Conservation (phyloP, 2,329 filamentous ascomycete genomes). For the Anthostomella pinea region DNA sequence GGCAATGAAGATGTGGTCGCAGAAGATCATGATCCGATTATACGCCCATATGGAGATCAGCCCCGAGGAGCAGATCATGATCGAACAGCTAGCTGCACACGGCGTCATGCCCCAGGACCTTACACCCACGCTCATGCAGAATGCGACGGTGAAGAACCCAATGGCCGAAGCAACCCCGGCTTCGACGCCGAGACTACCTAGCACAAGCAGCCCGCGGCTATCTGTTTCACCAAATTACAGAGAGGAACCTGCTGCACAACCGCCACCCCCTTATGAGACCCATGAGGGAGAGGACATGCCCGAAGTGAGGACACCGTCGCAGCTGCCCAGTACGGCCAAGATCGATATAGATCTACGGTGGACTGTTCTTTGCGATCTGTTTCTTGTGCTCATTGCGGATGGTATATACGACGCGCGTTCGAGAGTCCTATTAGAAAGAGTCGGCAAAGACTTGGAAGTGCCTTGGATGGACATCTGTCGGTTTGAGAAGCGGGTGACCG, state of each 20-base stretch:
- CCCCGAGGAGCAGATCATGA: conserved; percentile 92
- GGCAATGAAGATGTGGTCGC: conserved; percentile 89
- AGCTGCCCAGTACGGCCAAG: conserved; percentile 76
- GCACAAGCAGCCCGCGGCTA: conserved; percentile 25
- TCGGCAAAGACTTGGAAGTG: conserved; percentile 77
- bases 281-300: conserved; percentile 69
- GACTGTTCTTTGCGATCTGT: conserved; percentile 95
- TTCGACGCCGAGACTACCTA: conserved; percentile 23
- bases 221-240: conserved; percentile 26
- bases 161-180: conserved; percentile 51
- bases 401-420: conserved; percentile 90
- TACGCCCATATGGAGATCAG: conserved; percentile 98
- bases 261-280: conserved; percentile 59
- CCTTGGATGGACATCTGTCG: conserved; percentile 91
- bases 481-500: conserved; percentile 95
- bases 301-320: conserved; percentile 76
- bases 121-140: conserved; percentile 83
- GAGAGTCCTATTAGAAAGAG: conserved; percentile 75
- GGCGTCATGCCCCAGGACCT: conserved; percentile 83
- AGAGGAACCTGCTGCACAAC: conserved; percentile 48
- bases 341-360: conserved; percentile 95
- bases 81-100: conserved; percentile 92
- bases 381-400: conserved; percentile 94
- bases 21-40: conserved; percentile 95
- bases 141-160: conserved; percentile 89